Conservation (phyloP, 108 stramenopile genomes). For the Licmophora abbreviata region DNA sequence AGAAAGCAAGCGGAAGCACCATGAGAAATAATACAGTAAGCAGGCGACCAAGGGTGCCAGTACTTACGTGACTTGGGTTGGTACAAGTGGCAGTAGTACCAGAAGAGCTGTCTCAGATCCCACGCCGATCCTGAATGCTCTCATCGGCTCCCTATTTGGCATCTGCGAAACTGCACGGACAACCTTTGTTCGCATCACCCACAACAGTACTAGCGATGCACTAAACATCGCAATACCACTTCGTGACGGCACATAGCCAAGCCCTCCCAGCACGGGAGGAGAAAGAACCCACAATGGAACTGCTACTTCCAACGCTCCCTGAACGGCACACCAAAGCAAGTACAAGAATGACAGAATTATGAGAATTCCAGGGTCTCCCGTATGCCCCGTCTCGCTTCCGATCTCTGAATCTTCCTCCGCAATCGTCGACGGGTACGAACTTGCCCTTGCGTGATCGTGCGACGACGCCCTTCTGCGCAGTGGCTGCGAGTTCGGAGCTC, state of each 20-base stretch:
- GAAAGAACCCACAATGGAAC: conserved; percentile 3
- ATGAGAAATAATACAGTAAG: no score
- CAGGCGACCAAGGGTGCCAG: no score
- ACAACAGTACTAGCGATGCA: conserved; percentile 4
- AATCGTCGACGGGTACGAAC: no score
- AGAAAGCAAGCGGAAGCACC: no score
- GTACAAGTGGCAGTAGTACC: background rate
- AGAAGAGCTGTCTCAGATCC: conserved; percentile 2
- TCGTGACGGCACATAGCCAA: conserved; percentile 1
- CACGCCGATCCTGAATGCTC: conserved; percentile 8
- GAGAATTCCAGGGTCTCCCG: conserved; percentile 3
- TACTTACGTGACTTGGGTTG: background rate
- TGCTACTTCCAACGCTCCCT: conserved; percentile 5
- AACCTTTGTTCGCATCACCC: conserved; percentile 3
- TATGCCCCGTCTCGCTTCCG: background rate
- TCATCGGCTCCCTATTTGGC: conserved; percentile 5
- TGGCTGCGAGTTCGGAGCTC: no score
- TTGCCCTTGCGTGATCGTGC: background rate
- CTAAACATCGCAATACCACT: conserved; percentile 4
- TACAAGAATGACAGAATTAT: conserved; percentile 1
- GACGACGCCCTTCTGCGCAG: background rate
- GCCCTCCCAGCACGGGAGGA: conserved; percentile 3
- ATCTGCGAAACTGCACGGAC: background rate
- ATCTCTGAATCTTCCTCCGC: background rate
- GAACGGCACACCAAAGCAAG: conserved; percentile 7